phyloP scores from a whole-genome alignment of 1,139 yeast species.

The Nakaseomyces sp. region DNA sequence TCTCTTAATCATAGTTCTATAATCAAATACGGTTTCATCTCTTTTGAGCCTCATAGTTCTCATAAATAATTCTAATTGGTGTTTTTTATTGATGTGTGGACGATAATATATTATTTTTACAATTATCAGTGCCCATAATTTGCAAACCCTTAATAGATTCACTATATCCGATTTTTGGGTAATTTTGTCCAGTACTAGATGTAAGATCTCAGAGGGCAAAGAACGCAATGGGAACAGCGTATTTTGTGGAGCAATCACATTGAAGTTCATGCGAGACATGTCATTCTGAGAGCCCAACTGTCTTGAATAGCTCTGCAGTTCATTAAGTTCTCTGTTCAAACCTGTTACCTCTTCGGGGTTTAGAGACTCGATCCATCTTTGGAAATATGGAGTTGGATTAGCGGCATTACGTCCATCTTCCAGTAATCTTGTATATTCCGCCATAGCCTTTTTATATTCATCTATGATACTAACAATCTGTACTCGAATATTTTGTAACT shows the following conservation, averaged over 20 bases:
- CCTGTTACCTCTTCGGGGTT: conserved; percentile 20
- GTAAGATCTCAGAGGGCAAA: conserved; percentile 75
- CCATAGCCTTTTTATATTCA: conserved; percentile 24
- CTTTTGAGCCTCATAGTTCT: conserved; percentile 47
- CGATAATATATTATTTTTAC: conserved; percentile 85
- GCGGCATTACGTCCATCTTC: conserved; percentile 14
- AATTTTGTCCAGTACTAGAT: conserved; percentile 60
- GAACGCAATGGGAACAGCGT: conserved; percentile 41
- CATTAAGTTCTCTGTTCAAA: conserved; percentile 15
- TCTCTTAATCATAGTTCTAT: conserved; percentile 66
- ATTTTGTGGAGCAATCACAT: conserved; percentile 7
- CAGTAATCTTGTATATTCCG: conserved; percentile 16
- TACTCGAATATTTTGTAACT: conserved; percentile 22
- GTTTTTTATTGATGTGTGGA: conserved; percentile 60
- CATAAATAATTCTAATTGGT: conserved; percentile 41
- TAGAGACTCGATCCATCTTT: conserved; percentile 19
- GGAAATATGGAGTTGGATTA: conserved; percentile 24
- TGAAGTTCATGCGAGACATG: conserved; percentile 6
- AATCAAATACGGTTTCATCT: conserved; percentile 53
- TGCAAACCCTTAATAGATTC: conserved; percentile 65
- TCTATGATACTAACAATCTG: conserved; percentile 22
- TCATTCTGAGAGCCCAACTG: background rate
- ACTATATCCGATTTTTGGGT: conserved; percentile 57
- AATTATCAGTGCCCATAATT: conserved; percentile 70
- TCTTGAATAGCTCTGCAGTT: conserved; percentile 12